A percentile compares a stretch with the other conserved stretches of the same genome.
Conservation (phyloP, 2,329 filamentous ascomycete species). For the Aureobasidium sp. region DNA sequence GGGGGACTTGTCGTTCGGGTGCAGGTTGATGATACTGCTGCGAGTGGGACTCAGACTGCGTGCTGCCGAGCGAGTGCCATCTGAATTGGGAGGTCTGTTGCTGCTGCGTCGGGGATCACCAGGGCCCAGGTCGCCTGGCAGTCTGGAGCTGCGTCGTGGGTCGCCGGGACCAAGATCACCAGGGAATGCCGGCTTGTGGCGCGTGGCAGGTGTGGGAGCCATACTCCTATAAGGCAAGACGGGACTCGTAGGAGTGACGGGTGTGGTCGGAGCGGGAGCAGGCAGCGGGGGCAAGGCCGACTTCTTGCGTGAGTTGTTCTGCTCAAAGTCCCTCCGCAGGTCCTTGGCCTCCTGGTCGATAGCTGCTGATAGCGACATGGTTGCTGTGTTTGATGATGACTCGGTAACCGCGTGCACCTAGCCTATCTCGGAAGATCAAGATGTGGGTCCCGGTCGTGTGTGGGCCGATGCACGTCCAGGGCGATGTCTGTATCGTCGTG, state of each 20-base stretch:
- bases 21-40: background rate
- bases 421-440: constrained; percentile 2
- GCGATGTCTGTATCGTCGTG: background rate
- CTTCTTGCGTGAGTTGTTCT: constrained; percentile 6
- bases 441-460: constrained; percentile 13
- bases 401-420: background rate
- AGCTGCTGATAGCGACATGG: constrained; percentile 15
- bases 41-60: constrained; percentile 15
- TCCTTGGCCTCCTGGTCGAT: constrained; percentile 15
- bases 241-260: background rate
- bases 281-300: background rate
- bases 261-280: background rate
- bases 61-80: constrained; percentile 11
- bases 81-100: background rate
- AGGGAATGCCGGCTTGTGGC: constrained; percentile 26
- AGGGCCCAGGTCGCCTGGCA: constrained; percentile 19
- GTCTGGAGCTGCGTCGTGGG: constrained; percentile 23
- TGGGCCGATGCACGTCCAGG: background rate
- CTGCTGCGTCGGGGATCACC: constrained; percentile 16
- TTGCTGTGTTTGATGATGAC: background rate
- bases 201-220: background rate
- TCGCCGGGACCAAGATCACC: constrained; percentile 32
- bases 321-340: constrained; percentile 9
- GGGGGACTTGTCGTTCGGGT: background rate
- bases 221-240: background rate